These are phyloP conservation scores for Vitis riparia DNA, from an alignment of 164 flowering plant genomes.

Conservation along the genomic window DNA sequence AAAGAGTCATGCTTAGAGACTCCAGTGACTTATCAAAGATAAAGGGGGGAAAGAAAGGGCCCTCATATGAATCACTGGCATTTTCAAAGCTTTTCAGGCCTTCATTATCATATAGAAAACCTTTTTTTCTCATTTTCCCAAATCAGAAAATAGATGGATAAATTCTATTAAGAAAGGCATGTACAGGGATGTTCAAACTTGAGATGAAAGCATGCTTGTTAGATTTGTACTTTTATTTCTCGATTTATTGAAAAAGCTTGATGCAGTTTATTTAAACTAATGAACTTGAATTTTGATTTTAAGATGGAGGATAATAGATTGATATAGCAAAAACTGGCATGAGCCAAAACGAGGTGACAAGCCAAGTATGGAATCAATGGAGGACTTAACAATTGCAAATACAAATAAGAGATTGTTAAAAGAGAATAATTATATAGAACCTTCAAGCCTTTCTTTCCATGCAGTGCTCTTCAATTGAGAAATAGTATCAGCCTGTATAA, in stretches of 20 bases:
- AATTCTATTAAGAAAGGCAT: neutral
- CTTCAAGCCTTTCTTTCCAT: conserved; percentile 99
- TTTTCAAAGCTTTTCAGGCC: neutral
- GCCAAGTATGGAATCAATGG: neutral
- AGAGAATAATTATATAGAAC: conserved; percentile 31
- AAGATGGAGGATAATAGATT: neutral
- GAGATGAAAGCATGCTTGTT: too few relatives aligned
- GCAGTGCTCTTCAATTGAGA: conserved; percentile 84
- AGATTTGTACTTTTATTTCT: too few relatives aligned
- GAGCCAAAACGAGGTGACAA: neutral
- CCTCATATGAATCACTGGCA: neutral
- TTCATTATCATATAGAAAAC: neutral
- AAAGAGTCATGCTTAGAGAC: too few relatives aligned
- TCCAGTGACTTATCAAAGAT: neutral
- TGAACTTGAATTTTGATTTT: neutral
- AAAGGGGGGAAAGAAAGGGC: neutral
- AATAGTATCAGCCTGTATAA: conserved; percentile 68
- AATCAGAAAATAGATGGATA: neutral
- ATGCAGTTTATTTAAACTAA: neutral
- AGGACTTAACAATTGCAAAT: too few relatives aligned
- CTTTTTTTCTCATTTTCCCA: neutral
- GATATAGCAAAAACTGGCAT: neutral
- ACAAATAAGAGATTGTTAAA: neutral
- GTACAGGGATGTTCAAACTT: too few relatives aligned
- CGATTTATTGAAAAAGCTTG: neutral